Conservation (phyloP, 1,139 yeast genomes). For the Candida tetrigidarum region DNA sequence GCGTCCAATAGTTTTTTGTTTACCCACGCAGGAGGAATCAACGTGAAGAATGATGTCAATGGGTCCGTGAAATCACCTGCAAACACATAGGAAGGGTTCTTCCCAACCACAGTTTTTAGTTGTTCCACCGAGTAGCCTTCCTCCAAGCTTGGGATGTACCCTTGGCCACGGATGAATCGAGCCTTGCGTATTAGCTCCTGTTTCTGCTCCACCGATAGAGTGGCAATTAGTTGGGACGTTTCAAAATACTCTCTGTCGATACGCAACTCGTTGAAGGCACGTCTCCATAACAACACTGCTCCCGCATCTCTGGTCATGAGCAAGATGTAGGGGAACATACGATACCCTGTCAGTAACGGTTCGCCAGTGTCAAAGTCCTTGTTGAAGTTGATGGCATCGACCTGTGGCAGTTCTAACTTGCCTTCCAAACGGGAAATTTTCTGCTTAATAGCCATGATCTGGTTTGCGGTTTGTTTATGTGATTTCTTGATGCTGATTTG, state of each 20-base stretch:
- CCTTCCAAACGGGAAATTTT: conserved; percentile 11
- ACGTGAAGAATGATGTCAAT: conserved; percentile 13
- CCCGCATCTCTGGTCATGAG: conserved; percentile 26
- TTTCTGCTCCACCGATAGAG: conserved; percentile 4
- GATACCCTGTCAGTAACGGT: conserved; percentile 12
- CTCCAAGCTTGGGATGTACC: conserved; percentile 12
- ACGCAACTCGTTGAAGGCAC: conserved; percentile 4
- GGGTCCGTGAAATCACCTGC: conserved; percentile 13
- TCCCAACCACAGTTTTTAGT: conserved; percentile 8
- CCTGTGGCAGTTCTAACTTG: conserved; percentile 3
- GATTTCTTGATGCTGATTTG: conserved; percentile 5
- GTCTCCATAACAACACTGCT: conserved; percentile 19
- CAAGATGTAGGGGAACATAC: conserved; percentile 19
- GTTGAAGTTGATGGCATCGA: conserved; percentile 17
- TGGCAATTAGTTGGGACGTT: conserved; percentile 9
- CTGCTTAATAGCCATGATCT: conserved; percentile 6
- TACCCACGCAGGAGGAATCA: conserved; percentile 17
- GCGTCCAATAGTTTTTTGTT: conserved; percentile 15
- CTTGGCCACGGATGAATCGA: conserved; percentile 10
- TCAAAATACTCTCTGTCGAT: conserved; percentile 7
- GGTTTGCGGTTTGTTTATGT: conserved; percentile 13
- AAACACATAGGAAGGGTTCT: conserved; percentile 9
- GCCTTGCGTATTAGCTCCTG: conserved; percentile 10
- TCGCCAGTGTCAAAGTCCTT: conserved; percentile 12
- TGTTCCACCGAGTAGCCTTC: conserved; percentile 7